These are phyloP conservation scores for Hysterium pulicare DNA, from an alignment of 2,329 filamentous ascomycete genomes.

Conservation along the genomic window DNA sequence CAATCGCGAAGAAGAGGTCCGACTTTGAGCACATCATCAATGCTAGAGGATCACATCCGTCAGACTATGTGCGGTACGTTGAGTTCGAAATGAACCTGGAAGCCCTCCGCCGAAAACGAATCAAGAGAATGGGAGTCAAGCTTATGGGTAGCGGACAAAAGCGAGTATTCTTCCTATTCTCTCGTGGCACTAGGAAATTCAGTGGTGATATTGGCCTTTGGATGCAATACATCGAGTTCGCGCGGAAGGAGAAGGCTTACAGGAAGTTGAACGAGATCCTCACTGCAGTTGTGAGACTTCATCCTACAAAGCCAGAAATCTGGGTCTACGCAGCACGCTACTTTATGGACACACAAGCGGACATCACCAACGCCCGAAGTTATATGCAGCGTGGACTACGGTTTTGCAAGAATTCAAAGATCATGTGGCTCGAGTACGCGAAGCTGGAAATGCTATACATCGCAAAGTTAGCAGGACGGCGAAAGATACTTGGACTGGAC, in stretches of 20 bases:
- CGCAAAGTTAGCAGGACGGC: slow-evolving; percentile 71
- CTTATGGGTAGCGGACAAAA: slow-evolving; percentile 69
- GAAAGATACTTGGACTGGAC: slow-evolving; percentile 64
- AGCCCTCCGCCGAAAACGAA: slow-evolving; percentile 74
- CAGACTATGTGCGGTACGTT: slow-evolving; percentile 82
- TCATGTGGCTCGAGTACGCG: slow-evolving; percentile 85
- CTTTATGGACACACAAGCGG: slow-evolving; percentile 72
- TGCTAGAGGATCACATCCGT: slow-evolving; percentile 66
- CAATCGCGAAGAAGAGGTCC: slow-evolving; percentile 84
- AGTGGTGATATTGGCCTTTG: slow-evolving; percentile 78
- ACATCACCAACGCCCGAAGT: slow-evolving; percentile 80
- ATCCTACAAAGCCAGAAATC: slow-evolving; percentile 76
- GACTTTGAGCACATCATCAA: slow-evolving; percentile 91
- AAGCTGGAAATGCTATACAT: slow-evolving; percentile 92
- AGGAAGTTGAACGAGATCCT: slow-evolving; percentile 60
- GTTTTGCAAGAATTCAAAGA: slow-evolving; percentile 74
- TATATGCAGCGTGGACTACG: slow-evolving; percentile 87
- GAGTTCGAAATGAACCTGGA: slow-evolving; percentile 68
- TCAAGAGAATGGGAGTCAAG: slow-evolving; percentile 74
- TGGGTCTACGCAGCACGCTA: slow-evolving; percentile 83
- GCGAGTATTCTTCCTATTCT: slow-evolving; percentile 84
- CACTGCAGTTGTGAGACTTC: slow-evolving; percentile 72
- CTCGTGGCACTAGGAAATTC: slow-evolving; percentile 80
- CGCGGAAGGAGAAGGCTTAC: slow-evolving; percentile 61
- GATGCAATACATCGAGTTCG: slow-evolving; percentile 86